Evolutionary conservation across 208 protist species (phyloP).

Genomic region (Borovskyia barvae): DNA sequence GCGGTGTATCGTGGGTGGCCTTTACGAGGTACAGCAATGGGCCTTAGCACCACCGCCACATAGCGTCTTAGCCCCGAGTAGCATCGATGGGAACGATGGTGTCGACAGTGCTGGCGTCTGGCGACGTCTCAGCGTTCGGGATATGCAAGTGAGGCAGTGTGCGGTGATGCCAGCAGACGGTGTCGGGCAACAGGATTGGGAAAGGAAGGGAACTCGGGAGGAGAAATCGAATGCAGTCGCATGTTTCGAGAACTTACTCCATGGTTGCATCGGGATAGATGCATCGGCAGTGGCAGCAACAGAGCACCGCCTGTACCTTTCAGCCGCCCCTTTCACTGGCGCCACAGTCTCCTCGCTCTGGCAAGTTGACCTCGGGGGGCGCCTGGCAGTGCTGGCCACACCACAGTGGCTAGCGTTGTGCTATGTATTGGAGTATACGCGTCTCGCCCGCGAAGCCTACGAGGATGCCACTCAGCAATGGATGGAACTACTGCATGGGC

Average conservation of each 20-base stretch:
- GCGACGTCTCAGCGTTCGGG: constrained; percentile 8
- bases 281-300: constrained; percentile 1
- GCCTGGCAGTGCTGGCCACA: constrained; percentile 20
- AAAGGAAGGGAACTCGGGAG: background rate
- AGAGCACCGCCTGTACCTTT: constrained; percentile 13
- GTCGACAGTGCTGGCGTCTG: background rate
- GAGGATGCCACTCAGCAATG: constrained; percentile 22
- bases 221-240: too few relatives aligned
- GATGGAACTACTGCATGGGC: constrained; percentile 18
- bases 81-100: background rate
- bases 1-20: constrained; percentile 52
- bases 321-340: background rate
- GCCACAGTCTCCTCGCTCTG: constrained; percentile 7
- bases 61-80: background rate
- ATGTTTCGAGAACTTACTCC: too few relatives aligned
- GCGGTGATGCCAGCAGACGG: background rate
- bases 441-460: constrained; percentile 30
- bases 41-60: constrained; percentile 15
- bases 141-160: background rate
- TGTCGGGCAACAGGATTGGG: background rate
- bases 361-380: constrained; percentile 27
- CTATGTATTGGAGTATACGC: constrained; percentile 49
- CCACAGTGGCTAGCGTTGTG: constrained; percentile 35
- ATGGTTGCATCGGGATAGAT: constrained; percentile 3
- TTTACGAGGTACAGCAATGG: constrained; percentile 49